These are phyloP conservation scores for Leptoxyphium fumago DNA, from an alignment of 2,329 filamentous ascomycete genomes.

Conservation along the genomic window DNA sequence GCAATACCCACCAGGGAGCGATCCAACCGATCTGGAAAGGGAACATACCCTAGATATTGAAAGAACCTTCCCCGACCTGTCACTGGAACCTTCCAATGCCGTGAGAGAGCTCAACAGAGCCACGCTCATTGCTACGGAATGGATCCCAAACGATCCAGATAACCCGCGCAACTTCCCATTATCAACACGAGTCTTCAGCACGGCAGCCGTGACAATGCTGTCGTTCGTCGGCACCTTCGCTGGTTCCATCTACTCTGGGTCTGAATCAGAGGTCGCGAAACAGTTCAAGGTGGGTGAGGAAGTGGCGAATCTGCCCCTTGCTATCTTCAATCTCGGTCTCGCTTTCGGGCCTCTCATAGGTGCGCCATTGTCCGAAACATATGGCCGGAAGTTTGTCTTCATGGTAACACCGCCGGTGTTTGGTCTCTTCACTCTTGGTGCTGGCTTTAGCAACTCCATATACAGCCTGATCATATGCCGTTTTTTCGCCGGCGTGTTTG, in stretches of 20 bases:
- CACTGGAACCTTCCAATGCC: neutral
- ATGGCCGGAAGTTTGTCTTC: constrained; percentile 30
- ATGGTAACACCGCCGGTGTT: constrained; percentile 22
- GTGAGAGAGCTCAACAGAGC: neutral
- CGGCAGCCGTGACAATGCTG: constrained; percentile 12
- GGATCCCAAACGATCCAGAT: constrained; percentile 15
- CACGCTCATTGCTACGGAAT: constrained; percentile 12
- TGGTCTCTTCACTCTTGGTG: constrained; percentile 27
- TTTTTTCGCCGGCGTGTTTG: constrained; percentile 30
- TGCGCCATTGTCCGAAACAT: constrained; percentile 48
- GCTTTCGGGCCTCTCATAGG: constrained; percentile 41
- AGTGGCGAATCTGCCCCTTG: constrained; percentile 20
- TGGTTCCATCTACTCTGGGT: constrained; percentile 18
- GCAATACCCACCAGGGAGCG: neutral
- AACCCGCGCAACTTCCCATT: constrained; percentile 19
- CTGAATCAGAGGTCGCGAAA: constrained; percentile 10
- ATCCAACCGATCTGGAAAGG: neutral
- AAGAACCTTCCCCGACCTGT: neutral
- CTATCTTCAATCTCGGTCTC: constrained; percentile 22
- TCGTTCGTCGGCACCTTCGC: constrained; percentile 19
- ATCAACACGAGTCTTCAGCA: constrained; percentile 9
- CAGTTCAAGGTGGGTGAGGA: constrained; percentile 15
- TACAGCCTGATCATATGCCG: constrained; percentile 30
- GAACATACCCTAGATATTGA: neutral
- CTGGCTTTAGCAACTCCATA: constrained; percentile 30